A percentile compares a stretch with the other conserved stretches of the same genome.
These are phyloP conservation scores for Thelephora ganbajun DNA, from an alignment of 768 basidiomycete species.

Conservation along the genomic window DNA sequence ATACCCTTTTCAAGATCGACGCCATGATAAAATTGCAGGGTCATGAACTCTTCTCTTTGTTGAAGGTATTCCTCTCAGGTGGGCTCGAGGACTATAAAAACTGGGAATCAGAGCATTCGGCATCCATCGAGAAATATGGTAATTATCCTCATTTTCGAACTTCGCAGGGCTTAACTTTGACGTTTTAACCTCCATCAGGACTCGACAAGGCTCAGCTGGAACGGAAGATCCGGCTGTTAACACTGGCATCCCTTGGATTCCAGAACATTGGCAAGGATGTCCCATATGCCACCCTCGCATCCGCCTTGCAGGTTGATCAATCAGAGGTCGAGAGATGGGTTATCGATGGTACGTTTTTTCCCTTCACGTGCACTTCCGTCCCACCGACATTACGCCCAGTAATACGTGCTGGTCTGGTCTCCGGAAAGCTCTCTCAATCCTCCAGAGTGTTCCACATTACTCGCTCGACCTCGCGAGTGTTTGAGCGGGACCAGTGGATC, in stretches of 20 bases:
- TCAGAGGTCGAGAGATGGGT: conserved; percentile 75
- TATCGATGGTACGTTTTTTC: conserved; percentile 52
- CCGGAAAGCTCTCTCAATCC: conserved; percentile 76
- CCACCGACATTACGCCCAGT: conserved; percentile 26
- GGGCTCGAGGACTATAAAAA: conserved; percentile 45
- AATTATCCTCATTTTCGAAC: neutral
- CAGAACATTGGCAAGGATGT: conserved; percentile 63
- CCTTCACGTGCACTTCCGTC: neutral
- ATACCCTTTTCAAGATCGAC: conserved; percentile 65
- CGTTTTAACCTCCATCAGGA: conserved; percentile 21
- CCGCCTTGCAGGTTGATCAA: conserved; percentile 46
- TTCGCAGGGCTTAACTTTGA: neutral
- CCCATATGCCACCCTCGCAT: conserved; percentile 54
- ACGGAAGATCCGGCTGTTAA: conserved; percentile 67
- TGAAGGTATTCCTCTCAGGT: conserved; percentile 58
- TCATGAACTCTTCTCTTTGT: conserved; percentile 60
- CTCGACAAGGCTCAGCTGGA: conserved; percentile 48
- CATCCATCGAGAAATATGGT: conserved; percentile 45
- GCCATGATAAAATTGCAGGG: conserved; percentile 50
- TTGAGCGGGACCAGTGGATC: conserved; percentile 72
- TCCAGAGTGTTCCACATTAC: conserved; percentile 59
- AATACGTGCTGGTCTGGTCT: conserved; percentile 66
- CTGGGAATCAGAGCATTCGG: conserved; percentile 42
- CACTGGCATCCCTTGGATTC: conserved; percentile 65
- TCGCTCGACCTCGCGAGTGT: conserved; percentile 60